Percentiles rank a stretch among this genome's conserved stretches.
Evolutionary conservation across 345 rosid species (phyloP).

Genomic region (Acer campestre): DNA sequence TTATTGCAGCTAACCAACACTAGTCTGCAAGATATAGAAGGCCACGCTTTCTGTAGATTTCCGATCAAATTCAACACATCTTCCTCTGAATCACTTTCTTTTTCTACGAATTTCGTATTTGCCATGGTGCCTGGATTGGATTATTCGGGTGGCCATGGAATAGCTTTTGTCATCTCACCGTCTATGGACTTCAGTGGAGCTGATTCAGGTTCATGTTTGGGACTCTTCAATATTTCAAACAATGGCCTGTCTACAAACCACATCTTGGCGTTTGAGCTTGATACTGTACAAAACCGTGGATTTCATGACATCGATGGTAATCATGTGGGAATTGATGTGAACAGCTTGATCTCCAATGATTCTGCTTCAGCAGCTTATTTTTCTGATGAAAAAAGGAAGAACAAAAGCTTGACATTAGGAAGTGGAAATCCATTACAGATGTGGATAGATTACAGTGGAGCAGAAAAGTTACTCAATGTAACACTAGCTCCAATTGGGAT

Average conservation of each 20-base stretch:
- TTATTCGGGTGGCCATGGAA: constrained; percentile 34
- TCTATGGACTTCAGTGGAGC: constrained; percentile 24
- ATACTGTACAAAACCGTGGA: constrained; percentile 40
- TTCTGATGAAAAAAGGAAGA: constrained; percentile 22
- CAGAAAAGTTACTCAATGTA: constrained; percentile 37
- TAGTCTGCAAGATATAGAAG: constrained; percentile 18
- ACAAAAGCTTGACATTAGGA: constrained; percentile 13
- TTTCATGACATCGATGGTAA: constrained; percentile 46
- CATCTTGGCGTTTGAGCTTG: constrained; percentile 52
- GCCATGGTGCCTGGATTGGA: constrained; percentile 29
- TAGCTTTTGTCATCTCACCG: constrained; percentile 42
- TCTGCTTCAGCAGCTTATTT: constrained; percentile 44
- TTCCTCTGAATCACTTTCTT: constrained; percentile 24
- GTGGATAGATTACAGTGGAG: constrained; percentile 43
- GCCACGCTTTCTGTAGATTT: not conserved
- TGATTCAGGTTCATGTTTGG: constrained; percentile 29
- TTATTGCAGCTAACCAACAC: constrained; percentile 59
- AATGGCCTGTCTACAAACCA: constrained; percentile 39
- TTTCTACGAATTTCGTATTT: constrained; percentile 47
- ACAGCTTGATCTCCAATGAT: constrained; percentile 33
- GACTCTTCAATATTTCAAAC: constrained; percentile 48
- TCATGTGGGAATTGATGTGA: constrained; percentile 61
- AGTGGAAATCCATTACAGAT: too few species aligned
- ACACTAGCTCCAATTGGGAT: constrained; percentile 39
- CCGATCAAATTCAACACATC: constrained; percentile 6